phyloP scores from a whole-genome alignment of 306 rosid species.

The Phaseolus lunatus region DNA sequence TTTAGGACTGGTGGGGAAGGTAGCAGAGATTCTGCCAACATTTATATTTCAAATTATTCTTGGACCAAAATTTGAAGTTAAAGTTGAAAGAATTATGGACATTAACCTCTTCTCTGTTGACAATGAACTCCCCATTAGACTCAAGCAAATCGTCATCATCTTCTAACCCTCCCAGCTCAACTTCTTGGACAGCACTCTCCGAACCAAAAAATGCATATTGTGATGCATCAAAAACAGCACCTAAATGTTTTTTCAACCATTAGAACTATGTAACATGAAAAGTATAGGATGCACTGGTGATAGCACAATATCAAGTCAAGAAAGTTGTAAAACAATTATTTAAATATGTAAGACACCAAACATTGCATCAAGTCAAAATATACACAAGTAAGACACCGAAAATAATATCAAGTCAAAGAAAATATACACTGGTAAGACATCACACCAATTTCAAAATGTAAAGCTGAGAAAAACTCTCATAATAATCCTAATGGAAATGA shows the following conservation, averaged over 20 bases:
- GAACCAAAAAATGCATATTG: conserved; percentile 91
- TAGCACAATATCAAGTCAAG: too few species aligned
- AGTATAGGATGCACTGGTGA: background rate
- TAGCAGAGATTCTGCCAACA: conserved; percentile 12
- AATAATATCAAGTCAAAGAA: too few species aligned
- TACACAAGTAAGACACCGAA: too few species aligned
- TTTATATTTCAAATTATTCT: conserved; percentile 4
- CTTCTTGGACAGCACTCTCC: conserved; percentile 71
- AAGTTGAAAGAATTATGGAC: conserved; percentile 1
- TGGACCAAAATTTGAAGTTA: background rate
- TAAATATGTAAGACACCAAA: too few species aligned
- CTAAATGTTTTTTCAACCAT: conserved; percentile 32
- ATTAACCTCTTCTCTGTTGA: conserved; percentile 68
- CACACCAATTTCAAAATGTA: background rate
- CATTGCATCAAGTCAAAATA: too few species aligned
- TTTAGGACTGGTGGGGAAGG: background rate
- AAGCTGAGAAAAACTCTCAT: background rate
- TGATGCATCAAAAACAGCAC: conserved; percentile 78
- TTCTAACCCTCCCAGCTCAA: conserved; percentile 92
- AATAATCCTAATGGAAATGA: background rate
- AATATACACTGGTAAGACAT: background rate
- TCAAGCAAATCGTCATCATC: conserved; percentile 60
- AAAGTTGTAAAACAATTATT: too few species aligned
- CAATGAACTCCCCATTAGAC: conserved; percentile 79
- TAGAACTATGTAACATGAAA: conserved; percentile 2